These are phyloP conservation scores for Bacidia rubella DNA, from an alignment of 495 filamentous ascomycete species.

Conservation along the genomic window DNA sequence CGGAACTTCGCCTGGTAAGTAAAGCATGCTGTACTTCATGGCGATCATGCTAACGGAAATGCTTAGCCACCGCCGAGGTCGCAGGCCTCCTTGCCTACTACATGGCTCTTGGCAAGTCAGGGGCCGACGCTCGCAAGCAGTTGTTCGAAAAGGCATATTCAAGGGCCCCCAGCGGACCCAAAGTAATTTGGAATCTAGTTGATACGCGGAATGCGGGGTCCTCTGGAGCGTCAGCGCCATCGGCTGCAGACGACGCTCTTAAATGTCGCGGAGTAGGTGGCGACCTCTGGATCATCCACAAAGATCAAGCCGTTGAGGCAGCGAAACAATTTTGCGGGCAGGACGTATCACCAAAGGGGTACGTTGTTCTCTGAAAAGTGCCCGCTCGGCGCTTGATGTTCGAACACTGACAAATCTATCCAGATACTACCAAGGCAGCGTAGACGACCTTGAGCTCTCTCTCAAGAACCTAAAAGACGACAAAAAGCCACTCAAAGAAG, in stretches of 20 bases:
- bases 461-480: not conserved
- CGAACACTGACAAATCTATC: no score
- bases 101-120: not conserved
- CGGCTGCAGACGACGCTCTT: not conserved
- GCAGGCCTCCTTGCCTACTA: not conserved
- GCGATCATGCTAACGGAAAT: no score
- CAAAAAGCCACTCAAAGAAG: not conserved
- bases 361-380: no score
- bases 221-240: not conserved
- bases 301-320: not conserved
- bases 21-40: no score
- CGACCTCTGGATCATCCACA: conserved; percentile 1
- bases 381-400: no score
- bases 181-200: not conserved
- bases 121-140: not conserved
- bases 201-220: not conserved
- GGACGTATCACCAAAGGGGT: not conserved
- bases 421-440: not conserved
- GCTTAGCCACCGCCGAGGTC: not conserved
- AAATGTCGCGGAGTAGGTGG: not conserved
- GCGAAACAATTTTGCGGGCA: conserved; percentile 1
- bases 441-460: not conserved
- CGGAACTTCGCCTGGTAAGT: not conserved
- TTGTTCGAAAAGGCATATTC: not conserved
- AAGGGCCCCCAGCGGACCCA: not conserved